phyloP scores from a whole-genome alignment of 371 early-diverging fungal species.

The Mortierella sp. region DNA sequence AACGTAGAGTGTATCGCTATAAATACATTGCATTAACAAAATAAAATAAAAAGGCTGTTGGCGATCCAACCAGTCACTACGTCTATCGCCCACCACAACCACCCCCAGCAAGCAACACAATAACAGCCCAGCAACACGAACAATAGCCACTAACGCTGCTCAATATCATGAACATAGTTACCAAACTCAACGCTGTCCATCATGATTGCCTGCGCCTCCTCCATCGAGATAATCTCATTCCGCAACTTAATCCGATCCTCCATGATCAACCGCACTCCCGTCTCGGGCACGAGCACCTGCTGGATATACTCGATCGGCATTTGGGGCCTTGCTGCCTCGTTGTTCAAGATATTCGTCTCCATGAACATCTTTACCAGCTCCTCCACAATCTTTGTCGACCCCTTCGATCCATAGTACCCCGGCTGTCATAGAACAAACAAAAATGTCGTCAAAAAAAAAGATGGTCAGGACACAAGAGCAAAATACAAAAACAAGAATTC shows the following conservation, averaged over 20 bases:
- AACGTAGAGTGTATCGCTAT: no score
- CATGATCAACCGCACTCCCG: constrained; percentile 65
- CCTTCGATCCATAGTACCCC: constrained; percentile 75
- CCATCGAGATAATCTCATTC: constrained; percentile 17
- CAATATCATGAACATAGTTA: constrained; percentile 59
- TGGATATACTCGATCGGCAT: constrained; percentile 70
- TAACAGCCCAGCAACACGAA: neutral
- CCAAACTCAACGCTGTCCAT: constrained; percentile 67
- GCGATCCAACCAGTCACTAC: no score
- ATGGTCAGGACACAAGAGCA: neutral
- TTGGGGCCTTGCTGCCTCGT: constrained; percentile 60
- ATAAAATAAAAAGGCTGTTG: no score
- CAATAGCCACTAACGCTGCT: neutral
- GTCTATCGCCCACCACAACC: no score
- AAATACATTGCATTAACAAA: no score
- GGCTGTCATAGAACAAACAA: constrained; percentile 57
- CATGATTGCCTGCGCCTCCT: constrained; percentile 63
- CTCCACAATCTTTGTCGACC: constrained; percentile 60
- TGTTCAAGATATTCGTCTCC: constrained; percentile 56
- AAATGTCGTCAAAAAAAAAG: neutral
- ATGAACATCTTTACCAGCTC: constrained; percentile 58
- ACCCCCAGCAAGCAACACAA: no score
- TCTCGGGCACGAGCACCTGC: constrained; percentile 73
- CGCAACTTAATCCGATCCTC: constrained; percentile 57
- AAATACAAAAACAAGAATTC: neutral